phyloP scores from a whole-genome alignment of 345 rosid genomes.

The Gossypium anomalum region DNA sequence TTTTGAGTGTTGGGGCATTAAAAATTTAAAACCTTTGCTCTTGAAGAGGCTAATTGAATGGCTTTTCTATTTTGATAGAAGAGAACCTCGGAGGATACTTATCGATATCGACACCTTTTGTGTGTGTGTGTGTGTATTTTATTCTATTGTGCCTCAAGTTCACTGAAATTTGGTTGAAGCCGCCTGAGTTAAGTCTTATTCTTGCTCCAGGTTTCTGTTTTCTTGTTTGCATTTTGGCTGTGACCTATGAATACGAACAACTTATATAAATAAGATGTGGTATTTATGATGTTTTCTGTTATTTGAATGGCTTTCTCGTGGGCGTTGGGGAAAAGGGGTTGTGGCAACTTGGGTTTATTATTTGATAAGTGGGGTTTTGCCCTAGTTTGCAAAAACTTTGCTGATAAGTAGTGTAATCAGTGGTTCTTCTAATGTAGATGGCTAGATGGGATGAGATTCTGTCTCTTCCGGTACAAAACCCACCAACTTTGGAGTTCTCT shows the following conservation, averaged over 20 bases:
- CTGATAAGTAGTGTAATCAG: not conserved
- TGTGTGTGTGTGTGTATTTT: not conserved
- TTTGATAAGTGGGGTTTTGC: not conserved
- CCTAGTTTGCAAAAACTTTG: not conserved
- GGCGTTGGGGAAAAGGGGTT: not conserved
- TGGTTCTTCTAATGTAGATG: constrained; percentile 44
- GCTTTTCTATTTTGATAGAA: not conserved
- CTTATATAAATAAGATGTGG: not conserved
- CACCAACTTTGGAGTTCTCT: constrained; percentile 71
- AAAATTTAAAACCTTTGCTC: not conserved
- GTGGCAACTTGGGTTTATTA: not conserved
- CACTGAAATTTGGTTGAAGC: not conserved
- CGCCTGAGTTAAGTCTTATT: not conserved
- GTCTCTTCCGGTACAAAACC: constrained; percentile 88
- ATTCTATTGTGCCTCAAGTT: not conserved
- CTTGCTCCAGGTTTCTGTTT: not conserved
- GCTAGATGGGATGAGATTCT: constrained; percentile 96
- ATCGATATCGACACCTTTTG: no score
- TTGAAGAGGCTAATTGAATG: constrained; percentile 11
- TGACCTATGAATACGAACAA: not conserved
- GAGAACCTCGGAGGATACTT: not conserved
- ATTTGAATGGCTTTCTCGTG: not conserved
- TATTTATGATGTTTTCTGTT: not conserved
- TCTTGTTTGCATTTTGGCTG: not conserved
- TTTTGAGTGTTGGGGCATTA: not conserved